phyloP scores from a whole-genome alignment of 2,329 filamentous ascomycete species.

The Torrubiella hemipterigena region DNA sequence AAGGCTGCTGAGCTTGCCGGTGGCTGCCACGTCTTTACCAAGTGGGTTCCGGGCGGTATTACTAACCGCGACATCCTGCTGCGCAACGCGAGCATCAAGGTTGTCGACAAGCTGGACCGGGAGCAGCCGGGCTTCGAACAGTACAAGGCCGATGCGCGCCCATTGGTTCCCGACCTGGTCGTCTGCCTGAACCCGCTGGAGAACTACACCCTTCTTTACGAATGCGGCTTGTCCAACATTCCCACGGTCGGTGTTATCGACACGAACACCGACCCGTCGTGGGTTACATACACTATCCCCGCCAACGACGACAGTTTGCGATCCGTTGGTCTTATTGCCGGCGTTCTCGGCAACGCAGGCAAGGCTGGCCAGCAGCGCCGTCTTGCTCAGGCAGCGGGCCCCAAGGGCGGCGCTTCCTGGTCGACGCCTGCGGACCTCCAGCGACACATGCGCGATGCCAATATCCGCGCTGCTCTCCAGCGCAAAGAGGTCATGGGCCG shows the following conservation, averaged over 20 bases:
- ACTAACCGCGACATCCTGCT: slow-evolving; percentile 90
- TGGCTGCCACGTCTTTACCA: slow-evolving; percentile 80
- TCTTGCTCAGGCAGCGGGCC: slow-evolving; percentile 48
- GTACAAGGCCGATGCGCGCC: slow-evolving; percentile 49
- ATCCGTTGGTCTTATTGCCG: slow-evolving; percentile 68
- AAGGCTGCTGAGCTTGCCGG: slow-evolving; percentile 65
- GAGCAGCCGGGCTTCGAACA: slow-evolving; percentile 48
- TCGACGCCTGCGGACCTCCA: slow-evolving; percentile 30
- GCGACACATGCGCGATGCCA: slow-evolving; percentile 23
- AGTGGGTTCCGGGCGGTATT: slow-evolving; percentile 84
- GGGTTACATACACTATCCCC: slow-evolving; percentile 93
- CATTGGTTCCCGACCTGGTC: slow-evolving; percentile 77
- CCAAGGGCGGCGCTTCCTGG: slow-evolving; percentile 53
- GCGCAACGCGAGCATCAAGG: slow-evolving; percentile 53
- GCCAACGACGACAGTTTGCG: slow-evolving; percentile 94
- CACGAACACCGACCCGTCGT: slow-evolving; percentile 82
- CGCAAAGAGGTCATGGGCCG: slow-evolving; percentile 24
- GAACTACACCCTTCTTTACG: slow-evolving; percentile 81
- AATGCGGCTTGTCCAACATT: slow-evolving; percentile 78
- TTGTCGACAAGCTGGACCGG: slow-evolving; percentile 66
- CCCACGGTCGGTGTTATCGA: slow-evolving; percentile 93
- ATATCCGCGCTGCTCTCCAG: slow-evolving; percentile 16
- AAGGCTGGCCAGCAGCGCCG: slow-evolving; percentile 62
- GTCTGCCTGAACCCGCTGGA: slow-evolving; percentile 87
- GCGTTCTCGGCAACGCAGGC: slow-evolving; percentile 75